Evolutionary conservation across 2,329 filamentous ascomycete genomes (phyloP), one percentile per base, ranked within the genome.

Genomic region (Grosmannia clavigera): DNA sequence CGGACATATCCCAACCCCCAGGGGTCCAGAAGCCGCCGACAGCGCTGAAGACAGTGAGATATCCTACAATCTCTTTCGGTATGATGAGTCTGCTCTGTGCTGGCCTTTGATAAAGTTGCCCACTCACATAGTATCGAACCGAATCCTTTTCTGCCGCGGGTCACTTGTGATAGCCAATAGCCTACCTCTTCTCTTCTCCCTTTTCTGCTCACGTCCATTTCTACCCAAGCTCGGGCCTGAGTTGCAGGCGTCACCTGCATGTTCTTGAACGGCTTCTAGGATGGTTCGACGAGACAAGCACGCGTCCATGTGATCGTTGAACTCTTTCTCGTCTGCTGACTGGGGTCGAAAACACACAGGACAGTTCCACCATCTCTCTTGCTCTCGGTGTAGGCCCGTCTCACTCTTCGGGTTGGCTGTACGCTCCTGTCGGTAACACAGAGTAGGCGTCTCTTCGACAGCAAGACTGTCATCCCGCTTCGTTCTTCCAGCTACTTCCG

Each of bases 271-370:
- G 0, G 84, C 87, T 67, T 96, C 90, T 54, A 86, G 86, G 66
- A 99, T 97, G 0, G 90, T 89, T 68, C 88, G 84, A 60, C 86
- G 80, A 0, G 92, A 96, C 1, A 99, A 79, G 70, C 94, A 99
- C 10, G 88, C 81, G 70, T 99, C 94, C 58, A 99, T 91, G 68
- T 99, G 94, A 60, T 87, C 83, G 66, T 99, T 99, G 73, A 97
- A 95, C 0, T 74, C 75, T 54, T 79, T 79, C 69, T 96, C 90
- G 57, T 92, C 80, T 0, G 90, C 82, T 0, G 76, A 68, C 68
- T 96, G 92, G 0, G 89, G 85, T 19, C 86, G 78, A n/a, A 76
- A 74, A 70, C 94, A 99, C 53, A 97, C 88, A 0, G 94, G 94
- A 70, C 94, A 99, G 46, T 86, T 80, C 92, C 92, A 97, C 70